Base-by-base conservation (phyloP, 306 rosid genomes). In the Trifolium repens region DNA sequence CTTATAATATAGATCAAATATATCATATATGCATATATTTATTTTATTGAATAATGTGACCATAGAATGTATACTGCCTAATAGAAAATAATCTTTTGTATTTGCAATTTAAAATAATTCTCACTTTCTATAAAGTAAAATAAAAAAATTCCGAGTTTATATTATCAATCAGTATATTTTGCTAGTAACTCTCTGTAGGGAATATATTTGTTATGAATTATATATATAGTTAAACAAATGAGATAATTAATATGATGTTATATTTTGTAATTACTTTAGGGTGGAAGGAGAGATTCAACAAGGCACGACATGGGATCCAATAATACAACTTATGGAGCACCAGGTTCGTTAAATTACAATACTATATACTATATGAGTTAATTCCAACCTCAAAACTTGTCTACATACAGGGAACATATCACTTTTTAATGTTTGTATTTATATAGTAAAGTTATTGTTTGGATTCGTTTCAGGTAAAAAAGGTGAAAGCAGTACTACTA, bases 251-350 rank as follows among this genome's bases (percentile, higher is more conserved):
- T 15, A 50, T 52, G 2, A 1, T 52, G 16, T 53, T 57, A 35
- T 47, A 0, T 27, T 59, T 32, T 75, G 3, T n/a, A 27, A 76
- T 39, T 39, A 39, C 70, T 76, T 2, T 52, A 85, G 88, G 83
- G 26, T 59, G 85, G 77, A 65, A 74, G 74, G 67, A 85, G 79
- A 78, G 83, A 85, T 59, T 65, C 81, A 67, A 64, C 79, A 52
- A 85, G 34, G 76, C 73, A 74, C 44, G 79, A 65, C 4, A 69
- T 24, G 50, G 82, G 83, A 73, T 2, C 30, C 81, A 81, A 75
- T 49, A 81, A 75, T 49, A 65, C 24, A 22, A 22, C 27, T 26
- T 71, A 53, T 71, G 85, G 85, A 81, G 80, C 81, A 71, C 76
- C 76, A 71, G 88, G 88, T 85, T 74, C 65, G 76, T 68, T 71